Base-by-base conservation (phyloP, 768 basidiomycete genomes). In the Suillus subalutaceus region DNA sequence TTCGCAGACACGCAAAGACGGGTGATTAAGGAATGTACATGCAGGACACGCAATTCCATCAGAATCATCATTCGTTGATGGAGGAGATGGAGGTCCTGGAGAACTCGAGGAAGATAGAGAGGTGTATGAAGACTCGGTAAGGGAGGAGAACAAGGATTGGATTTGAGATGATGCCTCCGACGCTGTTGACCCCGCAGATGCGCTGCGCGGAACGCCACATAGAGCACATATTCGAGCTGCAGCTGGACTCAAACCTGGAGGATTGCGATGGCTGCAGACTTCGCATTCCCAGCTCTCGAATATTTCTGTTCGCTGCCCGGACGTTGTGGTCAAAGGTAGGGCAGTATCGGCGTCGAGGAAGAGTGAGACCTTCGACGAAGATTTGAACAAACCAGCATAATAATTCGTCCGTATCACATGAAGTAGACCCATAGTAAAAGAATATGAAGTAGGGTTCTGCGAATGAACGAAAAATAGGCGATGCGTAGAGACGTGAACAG, bases 1-100 rank as follows among this genome's bases (percentile, higher is more conserved):
- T 76, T 98, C 97, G 79, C 97, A 99, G 9, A 79, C 74, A 0
- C 77, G 77, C 64, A 96, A 81, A 1, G 86, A 89, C 0, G 88
- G 87, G 67, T 92, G 89, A 77, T 99, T 99, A 15, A 96, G 81
- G 75, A 96, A 99, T 1, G 97, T 99, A 74, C 97, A 99, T 1
- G 88, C 89, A 2, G 89, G 85, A 76, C 97, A 99, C 16, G 90
- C 78, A 53, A 91, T 81, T 41, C 83, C 74, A 2, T 77, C 76
- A 20, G 32, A 30, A 46, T 65, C 68, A 74, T 66, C 66, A 35
- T 66, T 67, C 9, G 60, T 68, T 7, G 68, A 72, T 66, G 70
- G 60, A 30, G 74, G 74, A 6, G 73, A 74, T 16, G 56, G 56
- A 20, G 69, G 68, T 55, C 67, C 62, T 18, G 73, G 55, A 38